Base-by-base conservation (phyloP, 2,329 filamentous ascomycete species). In the Plectosphaerella cucumerina region DNA sequence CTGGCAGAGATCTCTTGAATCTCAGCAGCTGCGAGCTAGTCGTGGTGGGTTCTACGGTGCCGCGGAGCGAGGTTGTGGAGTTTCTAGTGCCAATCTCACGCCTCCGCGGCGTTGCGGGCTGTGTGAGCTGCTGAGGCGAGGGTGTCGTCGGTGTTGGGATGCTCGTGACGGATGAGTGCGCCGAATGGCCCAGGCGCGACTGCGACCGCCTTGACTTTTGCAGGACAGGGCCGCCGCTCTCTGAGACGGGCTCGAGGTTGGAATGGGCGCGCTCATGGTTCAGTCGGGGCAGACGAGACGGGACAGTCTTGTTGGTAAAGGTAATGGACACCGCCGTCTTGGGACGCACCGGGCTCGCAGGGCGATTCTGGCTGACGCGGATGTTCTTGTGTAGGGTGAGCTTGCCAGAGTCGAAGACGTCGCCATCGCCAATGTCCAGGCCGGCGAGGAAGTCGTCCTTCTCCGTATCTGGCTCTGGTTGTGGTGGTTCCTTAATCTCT, bases 351-450 rank as follows among this genome's bases (percentile, higher is more conserved):
- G 90, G 87, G 58, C 90, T 92, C 14, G 80, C 73, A 18, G 84
- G 78, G 49, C 84, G 78, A 55, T 82, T 74, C 57, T 85, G 81
- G 69, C 95, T 96, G 61, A 95, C 80, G 65, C 93, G 92, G 58
- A 99, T 82, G 65, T 99, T 97, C 56, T 89, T 90, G 66, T 97
- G 94, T 17, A 96, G 75, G 1, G 87, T 93, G 42, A 90, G 77
- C 67, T 93, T 96, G 52, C 80, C 84, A 3, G 87, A 82, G 62
- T 90, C 85, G 61, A 97, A 90, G 15, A 90, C 79, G 57, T 93
- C 88, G 6, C 86, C 90, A 59, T 90, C 85, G 34, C 89, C 91
- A 63, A 97, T 81, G 51, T 97, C 94, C 53, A 99, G 81, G 39
- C 88, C 93, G 22, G 88, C 81, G 50, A 96, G 81, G 65, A 96